These are phyloP conservation scores for Cladophialophora psammophila DNA, from an alignment of 2,329 filamentous ascomycete species.

Conservation along the genomic window DNA sequence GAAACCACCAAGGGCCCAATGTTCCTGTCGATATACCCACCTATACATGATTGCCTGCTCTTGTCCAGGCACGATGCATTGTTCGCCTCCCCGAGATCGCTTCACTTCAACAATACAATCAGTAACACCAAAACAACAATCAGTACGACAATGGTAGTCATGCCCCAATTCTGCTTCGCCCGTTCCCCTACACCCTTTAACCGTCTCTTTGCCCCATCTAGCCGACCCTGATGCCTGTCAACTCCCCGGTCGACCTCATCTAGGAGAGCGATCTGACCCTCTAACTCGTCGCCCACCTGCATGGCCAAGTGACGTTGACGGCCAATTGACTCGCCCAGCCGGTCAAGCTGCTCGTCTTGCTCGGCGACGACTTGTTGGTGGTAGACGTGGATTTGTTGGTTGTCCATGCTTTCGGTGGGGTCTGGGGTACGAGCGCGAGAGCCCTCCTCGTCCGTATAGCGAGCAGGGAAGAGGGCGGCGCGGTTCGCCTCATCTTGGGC, in stretches of 20 bases:
- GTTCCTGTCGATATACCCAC: background rate
- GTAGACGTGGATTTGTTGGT: conserved; percentile 85
- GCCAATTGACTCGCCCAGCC: conserved; percentile 82
- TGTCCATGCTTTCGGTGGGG: conserved; percentile 70
- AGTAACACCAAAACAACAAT: conserved; percentile 83
- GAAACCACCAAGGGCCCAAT: background rate
- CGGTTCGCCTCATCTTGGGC: conserved; percentile 62
- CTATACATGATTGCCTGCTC: background rate
- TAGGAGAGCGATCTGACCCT: conserved; percentile 85
- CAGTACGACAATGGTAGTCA: conserved; percentile 79
- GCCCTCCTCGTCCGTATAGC: conserved; percentile 52
- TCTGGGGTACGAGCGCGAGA: conserved; percentile 63
- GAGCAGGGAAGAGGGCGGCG: conserved; percentile 64
- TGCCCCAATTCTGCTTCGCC: conserved; percentile 85
- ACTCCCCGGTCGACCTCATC: conserved; percentile 87
- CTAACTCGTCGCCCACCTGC: conserved; percentile 94
- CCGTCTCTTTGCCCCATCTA: conserved; percentile 76
- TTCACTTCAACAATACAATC: conserved; percentile 80
- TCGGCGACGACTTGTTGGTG: conserved; percentile 82
- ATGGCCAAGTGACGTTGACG: conserved; percentile 92
- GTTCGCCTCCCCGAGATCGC: background rate
- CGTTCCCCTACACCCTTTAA: conserved; percentile 75
- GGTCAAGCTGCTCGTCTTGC: conserved; percentile 93
- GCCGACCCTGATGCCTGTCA: conserved; percentile 77
- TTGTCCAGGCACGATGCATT: background rate